These are phyloP conservation scores for Silene uniflora DNA, from an alignment of 148 eudicot species.

Conservation along the genomic window DNA sequence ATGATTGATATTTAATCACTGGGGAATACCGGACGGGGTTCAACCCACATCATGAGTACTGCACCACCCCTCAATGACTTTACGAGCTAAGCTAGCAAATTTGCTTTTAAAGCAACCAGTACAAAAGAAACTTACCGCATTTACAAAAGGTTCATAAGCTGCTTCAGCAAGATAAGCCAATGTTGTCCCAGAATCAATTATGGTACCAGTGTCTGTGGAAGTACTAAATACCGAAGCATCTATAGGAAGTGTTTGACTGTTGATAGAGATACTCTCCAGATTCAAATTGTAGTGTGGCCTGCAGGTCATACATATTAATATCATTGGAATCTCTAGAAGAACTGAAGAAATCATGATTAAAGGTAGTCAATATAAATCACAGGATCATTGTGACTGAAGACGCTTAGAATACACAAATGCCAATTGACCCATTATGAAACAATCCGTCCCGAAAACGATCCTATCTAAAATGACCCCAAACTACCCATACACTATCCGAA, in stretches of 20 bases:
- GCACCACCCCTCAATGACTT: background rate
- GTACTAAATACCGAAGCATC: constrained; percentile 69
- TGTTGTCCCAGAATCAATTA: constrained; percentile 93
- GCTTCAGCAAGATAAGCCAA: constrained; percentile 87
- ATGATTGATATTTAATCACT: background rate
- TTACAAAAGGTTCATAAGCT: constrained; percentile 82
- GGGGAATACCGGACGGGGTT: background rate
- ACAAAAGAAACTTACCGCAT: constrained; percentile 53
- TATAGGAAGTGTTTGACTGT: constrained; percentile 60
- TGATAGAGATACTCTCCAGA: constrained; percentile 77
- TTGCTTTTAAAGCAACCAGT: background rate
- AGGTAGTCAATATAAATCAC: background rate
- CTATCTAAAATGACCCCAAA: background rate
- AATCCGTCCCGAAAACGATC: background rate
- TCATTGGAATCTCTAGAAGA: background rate
- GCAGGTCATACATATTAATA: constrained; percentile 25
- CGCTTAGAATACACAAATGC: background rate
- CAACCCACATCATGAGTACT: background rate
- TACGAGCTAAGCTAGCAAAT: background rate
- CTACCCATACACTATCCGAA: background rate
- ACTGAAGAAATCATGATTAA: background rate
- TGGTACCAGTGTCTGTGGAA: constrained; percentile 66
- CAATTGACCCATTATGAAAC: background rate
- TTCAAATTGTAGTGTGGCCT: constrained; percentile 94
- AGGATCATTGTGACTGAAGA: background rate